Base-by-base conservation (phyloP, 176 grass and related monocot genomes). In the Bromus sterilis region DNA sequence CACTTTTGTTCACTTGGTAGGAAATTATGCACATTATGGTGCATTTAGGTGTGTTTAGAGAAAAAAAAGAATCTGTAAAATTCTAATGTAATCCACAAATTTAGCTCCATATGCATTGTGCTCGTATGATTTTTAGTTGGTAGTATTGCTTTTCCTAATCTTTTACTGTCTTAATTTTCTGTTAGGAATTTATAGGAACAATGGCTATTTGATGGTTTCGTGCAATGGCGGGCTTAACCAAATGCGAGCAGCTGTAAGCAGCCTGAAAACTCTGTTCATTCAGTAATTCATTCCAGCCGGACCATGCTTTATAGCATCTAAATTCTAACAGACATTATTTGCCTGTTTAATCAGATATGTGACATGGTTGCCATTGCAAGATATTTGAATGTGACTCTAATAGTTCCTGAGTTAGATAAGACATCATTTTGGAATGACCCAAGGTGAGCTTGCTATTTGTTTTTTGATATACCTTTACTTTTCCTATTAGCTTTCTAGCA, bases 181-280 rank as follows among this genome's bases (percentile, higher is more conserved):
- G 25, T 49, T 81, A 98, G 90, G 94, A 87, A 79, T 89, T 57
- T 91, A 94, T 67, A 83, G 53, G 40, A 94, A 76, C 68, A 94
- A 94, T 80, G 89, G 92, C 37, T 94, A 89, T 80, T 75, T 94
- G 41, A 94, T 91, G 84, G 87, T 94, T 71, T 94, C 92, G 49
- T 91, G 89, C 86, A 94, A 94, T 81, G 92, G 92, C 64, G 92
- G 92, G 51, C 92, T 94, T 77, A 94, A 94, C 84, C 92, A 94
- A 74, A 94, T 94, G 89, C 84, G 89, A 94, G 64, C 89, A 66
- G 89, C 84, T 16, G 92, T 94, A 87, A 89, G 89, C 48, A 28
- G 28, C 29, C 60, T 74, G 5, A 32, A 76, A 49, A 61, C 51
- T 18, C 49, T 76, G 20, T 73, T 80, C 56, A n/a, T 1, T 28